These are phyloP conservation scores for Starmerella khaoyaiensis DNA, from an alignment of 805 yeast species.

Conservation along the genomic window DNA sequence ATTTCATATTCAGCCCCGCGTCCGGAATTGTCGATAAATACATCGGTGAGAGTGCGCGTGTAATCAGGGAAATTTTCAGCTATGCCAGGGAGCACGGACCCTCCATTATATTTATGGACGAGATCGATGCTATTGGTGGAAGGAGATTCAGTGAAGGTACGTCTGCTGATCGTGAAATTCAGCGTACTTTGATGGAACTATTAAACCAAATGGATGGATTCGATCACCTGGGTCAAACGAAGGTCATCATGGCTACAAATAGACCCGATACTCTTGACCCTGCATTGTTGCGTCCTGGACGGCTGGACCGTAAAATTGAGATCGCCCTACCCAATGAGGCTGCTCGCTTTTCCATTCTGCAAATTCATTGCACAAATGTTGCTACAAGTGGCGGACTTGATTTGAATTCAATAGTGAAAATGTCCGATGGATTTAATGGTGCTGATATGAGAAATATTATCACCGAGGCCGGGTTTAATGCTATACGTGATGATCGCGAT, in stretches of 20 bases:
- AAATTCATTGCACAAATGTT: conserved; percentile 77
- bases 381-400: conserved; percentile 91
- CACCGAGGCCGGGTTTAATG: conserved; percentile 98
- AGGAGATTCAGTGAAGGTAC: conserved; percentile 96
- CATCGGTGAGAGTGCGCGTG: conserved; percentile 93
- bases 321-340: conserved; percentile 92
- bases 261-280: conserved; percentile 98
- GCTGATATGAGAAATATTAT: conserved; percentile 94
- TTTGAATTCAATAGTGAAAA: conserved; percentile 91
- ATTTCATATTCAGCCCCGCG: conserved; percentile 95
- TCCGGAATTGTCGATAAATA: conserved; percentile 96
- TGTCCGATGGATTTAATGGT: conserved; percentile 98
- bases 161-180: conserved; percentile 96
- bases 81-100: conserved; percentile 98
- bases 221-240: conserved; percentile 90
- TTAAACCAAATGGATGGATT: conserved; percentile 98
- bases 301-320: conserved; percentile 92
- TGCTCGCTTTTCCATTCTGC: conserved; percentile 85
- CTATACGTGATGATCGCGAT: conserved; percentile 95
- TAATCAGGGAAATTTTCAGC: conserved; percentile 94
- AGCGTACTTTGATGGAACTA: conserved; percentile 93
- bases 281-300: conserved; percentile 91
- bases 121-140: conserved; percentile 97
- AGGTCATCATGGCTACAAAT: conserved; percentile 98
- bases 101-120: conserved; percentile 96